Evolutionary conservation across 2,329 filamentous ascomycete species (phyloP).

Genomic region (Arachnomyces sp.): DNA sequence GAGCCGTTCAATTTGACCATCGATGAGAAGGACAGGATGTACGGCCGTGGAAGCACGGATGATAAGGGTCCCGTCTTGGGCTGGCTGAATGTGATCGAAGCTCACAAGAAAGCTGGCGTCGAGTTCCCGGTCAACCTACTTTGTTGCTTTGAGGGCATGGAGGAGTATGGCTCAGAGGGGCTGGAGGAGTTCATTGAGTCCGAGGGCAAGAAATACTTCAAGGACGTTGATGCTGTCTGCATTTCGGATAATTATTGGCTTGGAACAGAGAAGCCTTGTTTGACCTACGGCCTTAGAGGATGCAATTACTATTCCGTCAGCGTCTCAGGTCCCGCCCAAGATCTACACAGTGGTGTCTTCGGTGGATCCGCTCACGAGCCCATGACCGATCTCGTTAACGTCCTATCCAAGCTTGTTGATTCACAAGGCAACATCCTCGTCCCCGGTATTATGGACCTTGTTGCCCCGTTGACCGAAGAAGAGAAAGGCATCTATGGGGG

Average conservation of each 20-base stretch:
- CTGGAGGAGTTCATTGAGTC: constrained; percentile 88
- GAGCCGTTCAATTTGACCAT: constrained; percentile 85
- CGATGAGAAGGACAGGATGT: constrained; percentile 90
- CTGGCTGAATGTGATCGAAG: constrained; percentile 97
- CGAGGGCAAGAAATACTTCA: constrained; percentile 91
- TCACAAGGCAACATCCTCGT: constrained; percentile 87
- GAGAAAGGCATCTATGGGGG: constrained; percentile 80
- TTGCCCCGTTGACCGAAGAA: constrained; percentile 76
- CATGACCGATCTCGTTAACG: constrained; percentile 86
- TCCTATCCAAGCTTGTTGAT: constrained; percentile 79
- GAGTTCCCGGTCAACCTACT: constrained; percentile 96
- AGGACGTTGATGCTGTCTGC: constrained; percentile 90
- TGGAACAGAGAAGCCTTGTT: constrained; percentile 93
- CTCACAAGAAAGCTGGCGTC: constrained; percentile 87
- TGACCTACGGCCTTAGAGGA: constrained; percentile 93
- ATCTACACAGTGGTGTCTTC: constrained; percentile 94
- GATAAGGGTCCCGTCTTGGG: constrained; percentile 96
- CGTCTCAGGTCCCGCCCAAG: constrained; percentile 81
- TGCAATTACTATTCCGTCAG: constrained; percentile 97
- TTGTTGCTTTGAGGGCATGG: constrained; percentile 99
- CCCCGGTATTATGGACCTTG: constrained; percentile 86
- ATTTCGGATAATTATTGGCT: constrained; percentile 99
- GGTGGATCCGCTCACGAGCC: constrained; percentile 94
- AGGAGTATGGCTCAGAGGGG: constrained; percentile 95
- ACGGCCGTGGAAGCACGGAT: constrained; percentile 87